Percentiles rank a stretch among this genome's conserved stretches.
phyloP scores from a whole-genome alignment of 192 early-diverging fungal genomes.

The Coemansia aciculifera region DNA sequence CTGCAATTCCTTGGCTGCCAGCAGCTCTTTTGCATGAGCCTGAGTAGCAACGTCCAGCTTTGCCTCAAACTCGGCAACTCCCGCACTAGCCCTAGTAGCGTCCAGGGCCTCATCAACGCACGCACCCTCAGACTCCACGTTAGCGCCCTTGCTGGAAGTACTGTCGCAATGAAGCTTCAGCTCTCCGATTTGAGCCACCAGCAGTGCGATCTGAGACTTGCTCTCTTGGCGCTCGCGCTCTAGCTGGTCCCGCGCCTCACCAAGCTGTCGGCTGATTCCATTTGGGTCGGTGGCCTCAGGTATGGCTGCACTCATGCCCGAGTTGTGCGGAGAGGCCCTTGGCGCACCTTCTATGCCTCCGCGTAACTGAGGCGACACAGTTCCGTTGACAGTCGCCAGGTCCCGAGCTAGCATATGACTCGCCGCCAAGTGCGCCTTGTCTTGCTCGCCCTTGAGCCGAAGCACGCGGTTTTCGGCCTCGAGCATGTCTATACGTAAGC shows the following conservation, averaged over 20 bases:
- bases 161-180: slow-evolving; percentile 8
- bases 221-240: slow-evolving; percentile 39
- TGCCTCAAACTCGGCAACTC: slow-evolving; percentile 19
- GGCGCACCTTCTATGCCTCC: neutral
- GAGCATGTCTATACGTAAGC: slow-evolving; percentile 64
- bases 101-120: neutral
- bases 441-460: slow-evolving; percentile 66
- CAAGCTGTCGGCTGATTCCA: slow-evolving; percentile 25
- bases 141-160: neutral
- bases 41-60: slow-evolving; percentile 6
- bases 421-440: slow-evolving; percentile 57
- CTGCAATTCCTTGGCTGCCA: neutral
- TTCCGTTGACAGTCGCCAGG: slow-evolving; percentile 25
- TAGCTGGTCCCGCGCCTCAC: slow-evolving; percentile 23
- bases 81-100: neutral
- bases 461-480: slow-evolving; percentile 72
- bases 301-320: neutral
- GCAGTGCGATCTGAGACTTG: slow-evolving; percentile 22
- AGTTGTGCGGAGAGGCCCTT: slow-evolving; percentile 10
- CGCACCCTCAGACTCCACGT: neutral
- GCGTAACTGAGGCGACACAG: slow-evolving; percentile 19
- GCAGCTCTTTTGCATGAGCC: slow-evolving; percentile 9
- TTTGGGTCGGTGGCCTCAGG: neutral
- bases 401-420: slow-evolving; percentile 60
- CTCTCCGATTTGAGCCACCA: slow-evolving; percentile 31